Conservation (phyloP, 2,329 filamentous ascomycete species). For the Aspergillus sp. region DNA sequence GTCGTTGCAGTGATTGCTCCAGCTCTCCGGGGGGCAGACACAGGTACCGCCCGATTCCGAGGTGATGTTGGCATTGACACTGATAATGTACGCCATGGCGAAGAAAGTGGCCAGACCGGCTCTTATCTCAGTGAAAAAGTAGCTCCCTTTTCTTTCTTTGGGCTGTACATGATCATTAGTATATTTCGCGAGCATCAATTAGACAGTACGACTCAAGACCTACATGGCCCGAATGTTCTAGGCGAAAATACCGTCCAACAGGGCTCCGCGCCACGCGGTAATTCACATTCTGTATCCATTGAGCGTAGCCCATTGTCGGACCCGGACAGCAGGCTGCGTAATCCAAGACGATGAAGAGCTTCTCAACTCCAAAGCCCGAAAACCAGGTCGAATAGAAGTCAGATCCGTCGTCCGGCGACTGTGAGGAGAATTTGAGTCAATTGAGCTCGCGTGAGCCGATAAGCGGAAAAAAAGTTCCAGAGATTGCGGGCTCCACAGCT, state of each 20-base stretch:
- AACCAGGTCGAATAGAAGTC: conserved; percentile 7
- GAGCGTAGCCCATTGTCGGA: conserved; percentile 7
- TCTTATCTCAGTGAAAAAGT: conserved; percentile 75
- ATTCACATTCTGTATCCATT: conserved; percentile 20
- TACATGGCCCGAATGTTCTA: conserved; percentile 77
- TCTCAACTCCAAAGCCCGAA: conserved; percentile 7
- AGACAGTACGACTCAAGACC: conserved; percentile 28
- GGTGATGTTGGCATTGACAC: conserved; percentile 58
- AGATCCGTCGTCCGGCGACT: too few relatives aligned
- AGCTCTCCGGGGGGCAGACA: conserved; percentile 51
- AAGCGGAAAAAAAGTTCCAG: too few relatives aligned
- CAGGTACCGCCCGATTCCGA: conserved; percentile 66
- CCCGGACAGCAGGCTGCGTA: neutral
- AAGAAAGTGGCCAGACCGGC: conserved; percentile 73
- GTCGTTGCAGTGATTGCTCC: conserved; percentile 38
- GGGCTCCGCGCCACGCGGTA: conserved; percentile 50
- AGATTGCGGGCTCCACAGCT: neutral
- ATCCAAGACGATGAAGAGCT: too few relatives aligned
- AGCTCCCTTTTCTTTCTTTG: conserved; percentile 61
- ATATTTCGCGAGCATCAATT: neutral
- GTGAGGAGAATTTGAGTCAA: too few relatives aligned
- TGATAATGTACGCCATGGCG: conserved; percentile 74
- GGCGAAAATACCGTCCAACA: conserved; percentile 64
- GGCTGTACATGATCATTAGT: conserved; percentile 37
- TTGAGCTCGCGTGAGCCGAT: too few relatives aligned